Evolutionary conservation across 805 yeast species (phyloP), one percentile per base, ranked within the genome.

Genomic region (Pachysolen tannophilus): DNA sequence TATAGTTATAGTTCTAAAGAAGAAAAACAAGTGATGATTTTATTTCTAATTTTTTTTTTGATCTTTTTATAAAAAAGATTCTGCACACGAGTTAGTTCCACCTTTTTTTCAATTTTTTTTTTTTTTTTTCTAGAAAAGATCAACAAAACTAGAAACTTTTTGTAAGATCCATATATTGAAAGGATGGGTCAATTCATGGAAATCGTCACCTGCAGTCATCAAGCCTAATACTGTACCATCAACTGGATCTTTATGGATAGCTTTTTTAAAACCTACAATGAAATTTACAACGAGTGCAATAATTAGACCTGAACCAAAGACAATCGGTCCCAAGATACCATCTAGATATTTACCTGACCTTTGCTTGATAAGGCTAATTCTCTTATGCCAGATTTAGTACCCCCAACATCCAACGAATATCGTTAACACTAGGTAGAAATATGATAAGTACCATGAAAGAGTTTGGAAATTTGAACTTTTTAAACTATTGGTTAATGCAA

Each of bases 351-450:
- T 72, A 33, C 90, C 94, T 19, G 87, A 81, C 57, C 97, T 76
- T 55, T 76, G 78, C 54, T 69, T 74, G 53, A 90, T 92, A 37
- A 80, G 69, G 23, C 66, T 67, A 44, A 88, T 64, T 53, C 98
- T 74, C 45, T 65, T 68, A 52, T 75, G 60, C 60, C 83, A 90
- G 36, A 82, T 75, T 42, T 63, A 68, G 60, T 86, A 90, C 19
- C 95, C 95, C 98, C 98, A 90, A 19, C 75, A 46, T 30, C 94
- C 90, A 28, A 86, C 68, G 55, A 88, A 87, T 15, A 90, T 45
- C 0, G 97, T 86, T 47, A 92, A 64, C 0, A 60, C 79, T 56
- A 90, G 88, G 61, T 88, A 82, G 28, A 77, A 54, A 55, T 82
- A 84, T 1, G 97, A 94, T 47, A 88, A 61, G 35, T 59, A 49